Evolutionary conservation across 495 filamentous ascomycete species (phyloP).

Genomic region (Cryomyces antarcticus): DNA sequence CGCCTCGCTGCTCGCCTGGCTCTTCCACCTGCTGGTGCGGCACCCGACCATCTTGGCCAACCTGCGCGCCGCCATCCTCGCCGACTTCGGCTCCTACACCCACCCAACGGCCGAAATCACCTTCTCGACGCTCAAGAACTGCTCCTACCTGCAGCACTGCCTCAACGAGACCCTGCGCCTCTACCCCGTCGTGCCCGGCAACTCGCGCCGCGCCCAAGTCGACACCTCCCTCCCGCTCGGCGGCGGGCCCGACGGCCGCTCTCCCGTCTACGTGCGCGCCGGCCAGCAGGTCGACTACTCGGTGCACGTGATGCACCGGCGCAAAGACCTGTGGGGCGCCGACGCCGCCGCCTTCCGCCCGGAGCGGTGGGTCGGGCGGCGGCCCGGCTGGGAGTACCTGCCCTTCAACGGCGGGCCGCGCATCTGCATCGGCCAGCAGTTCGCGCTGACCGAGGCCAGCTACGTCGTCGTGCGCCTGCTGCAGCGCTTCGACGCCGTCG

Average conservation of each 20-base stretch:
- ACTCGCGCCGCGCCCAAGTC: slow-evolving; percentile 18
- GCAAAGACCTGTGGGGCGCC: slow-evolving; percentile 16
- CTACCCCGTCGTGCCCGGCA: slow-evolving; percentile 8
- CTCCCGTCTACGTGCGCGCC: slow-evolving; percentile 26
- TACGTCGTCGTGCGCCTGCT: slow-evolving; percentile 14
- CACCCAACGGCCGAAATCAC: neutral
- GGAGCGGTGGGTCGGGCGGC: slow-evolving; percentile 10
- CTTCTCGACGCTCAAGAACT: neutral
- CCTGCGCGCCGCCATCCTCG: neutral
- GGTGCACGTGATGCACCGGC: slow-evolving; percentile 22
- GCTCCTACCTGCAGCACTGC: neutral
- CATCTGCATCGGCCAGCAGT: slow-evolving; percentile 22
- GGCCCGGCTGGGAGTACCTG: slow-evolving; percentile 15
- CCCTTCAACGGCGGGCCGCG: slow-evolving; percentile 20
- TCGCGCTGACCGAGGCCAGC: slow-evolving; percentile 18
- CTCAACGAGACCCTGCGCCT: slow-evolving; percentile 4
- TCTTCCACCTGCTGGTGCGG: slow-evolving; percentile 1
- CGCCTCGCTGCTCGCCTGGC: slow-evolving; percentile 15
- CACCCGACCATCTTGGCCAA: neutral
- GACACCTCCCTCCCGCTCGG: slow-evolving; percentile 31
- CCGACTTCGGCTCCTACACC: slow-evolving; percentile 1
- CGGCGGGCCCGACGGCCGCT: slow-evolving; percentile 27
- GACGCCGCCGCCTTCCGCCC: slow-evolving; percentile 16
- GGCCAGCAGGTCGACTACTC: slow-evolving; percentile 21
- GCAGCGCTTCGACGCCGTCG: slow-evolving; percentile 12